Base-by-base conservation (phyloP, 768 basidiomycete genomes). In the Russula sp. region DNA sequence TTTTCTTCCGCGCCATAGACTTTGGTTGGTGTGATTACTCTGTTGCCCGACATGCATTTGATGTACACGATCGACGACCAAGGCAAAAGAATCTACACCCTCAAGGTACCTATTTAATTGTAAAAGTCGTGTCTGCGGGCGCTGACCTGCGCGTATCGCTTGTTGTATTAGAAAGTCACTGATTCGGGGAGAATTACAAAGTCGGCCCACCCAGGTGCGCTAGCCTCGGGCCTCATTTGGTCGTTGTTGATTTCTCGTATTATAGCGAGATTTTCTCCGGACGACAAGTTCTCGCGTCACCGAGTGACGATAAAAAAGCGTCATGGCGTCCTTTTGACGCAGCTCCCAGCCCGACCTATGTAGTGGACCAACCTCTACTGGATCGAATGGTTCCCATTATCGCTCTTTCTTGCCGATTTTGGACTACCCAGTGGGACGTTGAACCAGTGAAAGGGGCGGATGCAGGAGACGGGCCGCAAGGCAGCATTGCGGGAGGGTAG, bases 241-340 rank as follows among this genome's bases (percentile, higher is more conserved):
- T 37, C 16, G 22, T 11, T 40, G 9, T 35, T 61, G 44, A 53
- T 32, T 44, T 49, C 61, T 34, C 27, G 20, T 40, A 7, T 8
- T n/a, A 11, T 62, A 97, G 96, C 96, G 16, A 94, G 97, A 45
- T 98, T 98, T 77, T 98, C 96, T 14, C 96, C 96, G 11, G 97
- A 99, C 75, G 96, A 98, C 84, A 98, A 98, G 79, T 98, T 96
- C 78, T 96, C 94, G 65, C 84, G 94, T 66, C 96, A 99, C 72
- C 89, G 97, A 64, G 94, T 98, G 64, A 97, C 94, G 6, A 87
- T 98, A 72, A 98, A 98, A 80, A 93, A 92, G 78, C 86, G 96
- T 72, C 89, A 87, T 72, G 85, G 86, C 62, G 84, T 97, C 60
- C 84, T 99, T 66, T 84, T 87, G 66, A 95, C 96, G 18, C 94